phyloP scores from a whole-genome alignment of 305 asterid species.

The Fraxinus sp. region DNA sequence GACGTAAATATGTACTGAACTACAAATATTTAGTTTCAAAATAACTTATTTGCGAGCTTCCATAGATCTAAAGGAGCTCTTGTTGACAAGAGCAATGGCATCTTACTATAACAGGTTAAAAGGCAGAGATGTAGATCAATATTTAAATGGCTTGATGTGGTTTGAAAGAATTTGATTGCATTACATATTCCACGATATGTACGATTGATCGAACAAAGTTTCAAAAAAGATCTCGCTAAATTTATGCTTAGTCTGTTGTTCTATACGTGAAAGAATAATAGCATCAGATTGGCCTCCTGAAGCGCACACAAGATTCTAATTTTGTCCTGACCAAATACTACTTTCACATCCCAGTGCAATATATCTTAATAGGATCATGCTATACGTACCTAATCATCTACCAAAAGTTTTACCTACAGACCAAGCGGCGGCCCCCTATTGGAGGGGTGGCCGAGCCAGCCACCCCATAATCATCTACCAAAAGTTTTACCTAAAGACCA shows the following conservation, averaged over 20 bases:
- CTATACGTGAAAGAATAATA: neutral
- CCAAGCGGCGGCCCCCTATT: too few relatives aligned
- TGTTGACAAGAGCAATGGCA: neutral
- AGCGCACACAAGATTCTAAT: neutral
- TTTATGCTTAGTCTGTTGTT: neutral
- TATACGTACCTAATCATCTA: too few relatives aligned
- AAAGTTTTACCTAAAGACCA: too few relatives aligned
- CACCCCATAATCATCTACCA: too few relatives aligned
- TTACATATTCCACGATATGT: neutral
- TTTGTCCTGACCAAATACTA: neutral
- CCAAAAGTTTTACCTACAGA: too few relatives aligned
- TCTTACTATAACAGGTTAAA: neutral
- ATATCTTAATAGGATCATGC: neutral
- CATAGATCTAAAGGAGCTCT: neutral
- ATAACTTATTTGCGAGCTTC: neutral
- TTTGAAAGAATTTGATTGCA: neutral
- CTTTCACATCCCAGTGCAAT: neutral
- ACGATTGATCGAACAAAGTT: neutral
- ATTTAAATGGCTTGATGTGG: neutral
- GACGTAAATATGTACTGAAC: neutral
- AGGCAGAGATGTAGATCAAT: neutral
- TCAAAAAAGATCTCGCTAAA: neutral
- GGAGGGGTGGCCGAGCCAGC: too few relatives aligned
- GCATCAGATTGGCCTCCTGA: neutral
- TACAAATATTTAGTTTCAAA: neutral